Conservation (phyloP, 1,284 basidiomycete genomes). For the Irpex sp. region DNA sequence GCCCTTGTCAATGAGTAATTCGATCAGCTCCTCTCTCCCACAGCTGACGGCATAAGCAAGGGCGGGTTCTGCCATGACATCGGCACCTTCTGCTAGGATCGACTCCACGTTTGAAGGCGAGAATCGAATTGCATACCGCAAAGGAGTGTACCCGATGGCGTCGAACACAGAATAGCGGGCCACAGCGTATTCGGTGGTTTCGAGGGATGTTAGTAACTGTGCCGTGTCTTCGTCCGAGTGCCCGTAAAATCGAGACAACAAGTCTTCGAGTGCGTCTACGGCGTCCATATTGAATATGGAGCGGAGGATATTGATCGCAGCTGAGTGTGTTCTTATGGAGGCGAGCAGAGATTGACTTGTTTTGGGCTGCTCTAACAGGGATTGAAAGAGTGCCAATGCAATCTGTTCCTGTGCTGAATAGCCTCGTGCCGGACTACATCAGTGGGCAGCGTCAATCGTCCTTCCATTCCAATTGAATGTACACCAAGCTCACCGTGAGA, state of each 20-base stretch:
- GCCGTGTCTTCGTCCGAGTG: neutral
- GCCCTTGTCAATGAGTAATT: no score
- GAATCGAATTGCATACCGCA: neutral
- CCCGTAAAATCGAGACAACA: neutral
- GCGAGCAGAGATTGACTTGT: neutral
- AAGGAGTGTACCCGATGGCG: no score
- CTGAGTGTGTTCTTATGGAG: neutral
- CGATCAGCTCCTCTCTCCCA: neutral
- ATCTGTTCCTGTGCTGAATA: neutral
- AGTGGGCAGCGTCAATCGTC: neutral
- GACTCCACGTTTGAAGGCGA: neutral
- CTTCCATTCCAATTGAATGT: neutral
- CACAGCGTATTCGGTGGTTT: no score
- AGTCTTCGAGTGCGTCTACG: neutral
- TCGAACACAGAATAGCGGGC: no score
- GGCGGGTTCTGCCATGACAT: neutral
- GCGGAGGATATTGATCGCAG: neutral
- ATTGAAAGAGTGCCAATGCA: neutral
- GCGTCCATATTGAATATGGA: neutral
- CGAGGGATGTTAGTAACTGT: neutral
- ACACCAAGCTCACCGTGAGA: neutral
- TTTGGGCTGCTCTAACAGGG: neutral
- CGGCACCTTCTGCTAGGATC: neutral
- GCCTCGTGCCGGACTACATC: neutral
- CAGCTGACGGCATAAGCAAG: neutral